Evolutionary conservation across 129 eudicot species (phyloP), one percentile per base, ranked within the genome.

Genomic region (Apium graveolens): DNA sequence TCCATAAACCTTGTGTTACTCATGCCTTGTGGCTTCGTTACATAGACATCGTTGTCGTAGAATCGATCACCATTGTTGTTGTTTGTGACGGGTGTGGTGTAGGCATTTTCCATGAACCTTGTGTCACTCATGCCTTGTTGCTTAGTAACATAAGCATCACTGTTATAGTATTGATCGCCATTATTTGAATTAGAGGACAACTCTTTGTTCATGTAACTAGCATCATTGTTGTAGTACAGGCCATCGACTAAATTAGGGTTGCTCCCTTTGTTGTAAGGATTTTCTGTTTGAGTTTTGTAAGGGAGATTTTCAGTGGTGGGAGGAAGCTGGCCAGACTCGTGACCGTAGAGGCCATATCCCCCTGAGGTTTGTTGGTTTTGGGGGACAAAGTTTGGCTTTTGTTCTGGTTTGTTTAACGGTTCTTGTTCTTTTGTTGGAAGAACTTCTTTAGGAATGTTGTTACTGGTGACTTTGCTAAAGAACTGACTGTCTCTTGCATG

Each of bases 401-500:
- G 81, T 13, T 84, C 79, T 79, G 81, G 81, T 29, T 83, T 74
- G 76, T 83, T 81, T 37, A 85, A 60, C 39, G 89, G 78, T 11
- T 34, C 43, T 29, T 39, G 44, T 74, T 78, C 72, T 27, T 89
- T 62, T 77, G 78, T 81, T 3, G 87, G 74, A 74, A 79, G 44
- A 53, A 73, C 20, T 57, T 78, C 70, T 70, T 62, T 17, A 73
- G 10, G 74, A 76, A 29, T 78, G 76, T 73, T 80, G 84, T 27
- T 60, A 32, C 20, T 80, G 78, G 81, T 74, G 48, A 87, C 74
- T 79, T 89, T 93, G 86, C 87, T 89, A 81, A 93, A 93, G 83
- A 89, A 86, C 32, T 88, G 96, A 88, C 90, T 86, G 4, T 91
- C 93, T 84, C 98, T 86, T 44, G 93, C 98, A 76, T 89, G 87